phyloP scores from a whole-genome alignment of 1,139 yeast species.

The Debaryomycetaceae sp. region DNA sequence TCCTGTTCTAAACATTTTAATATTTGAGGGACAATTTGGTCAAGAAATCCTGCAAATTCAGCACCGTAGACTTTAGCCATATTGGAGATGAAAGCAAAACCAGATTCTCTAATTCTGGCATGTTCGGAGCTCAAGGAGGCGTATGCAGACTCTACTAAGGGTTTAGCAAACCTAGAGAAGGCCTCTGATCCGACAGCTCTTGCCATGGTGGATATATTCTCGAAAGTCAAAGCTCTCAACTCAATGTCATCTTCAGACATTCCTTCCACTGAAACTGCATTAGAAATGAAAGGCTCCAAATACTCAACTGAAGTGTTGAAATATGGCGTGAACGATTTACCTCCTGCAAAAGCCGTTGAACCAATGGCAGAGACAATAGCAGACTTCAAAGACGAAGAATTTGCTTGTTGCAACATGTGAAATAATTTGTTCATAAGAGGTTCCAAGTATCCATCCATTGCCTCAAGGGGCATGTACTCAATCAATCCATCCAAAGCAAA shows the following conservation, averaged over 20 bases:
- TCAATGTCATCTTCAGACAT: conserved; percentile 77
- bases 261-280: conserved; percentile 64
- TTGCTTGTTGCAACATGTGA: conserved; percentile 69
- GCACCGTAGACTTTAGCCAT: conserved; percentile 93
- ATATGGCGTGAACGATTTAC: conserved; percentile 81
- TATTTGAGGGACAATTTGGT: conserved; percentile 77
- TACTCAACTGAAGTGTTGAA: conserved; percentile 76
- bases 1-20: conserved; percentile 81
- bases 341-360: conserved; percentile 94
- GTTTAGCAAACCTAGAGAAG: conserved; percentile 81
- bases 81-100: conserved; percentile 90
- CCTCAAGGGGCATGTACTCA: conserved; percentile 87
- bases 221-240: conserved; percentile 87
- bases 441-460: conserved; percentile 75
- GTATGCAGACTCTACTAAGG: conserved; percentile 86
- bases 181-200: conserved; percentile 93
- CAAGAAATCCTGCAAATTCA: conserved; percentile 85
- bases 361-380: conserved; percentile 96
- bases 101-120: conserved; percentile 88
- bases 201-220: conserved; percentile 92
- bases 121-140: conserved; percentile 72
- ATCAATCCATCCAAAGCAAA: conserved; percentile 86
- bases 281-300: conserved; percentile 73
- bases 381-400: conserved; percentile 68
- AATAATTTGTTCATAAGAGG: conserved; percentile 88